A percentile compares a stretch with the other conserved stretches of the same genome.
These are phyloP conservation scores for Raphanus hybrid DNA, from an alignment of 441 rosid species.

Conservation along the genomic window DNA sequence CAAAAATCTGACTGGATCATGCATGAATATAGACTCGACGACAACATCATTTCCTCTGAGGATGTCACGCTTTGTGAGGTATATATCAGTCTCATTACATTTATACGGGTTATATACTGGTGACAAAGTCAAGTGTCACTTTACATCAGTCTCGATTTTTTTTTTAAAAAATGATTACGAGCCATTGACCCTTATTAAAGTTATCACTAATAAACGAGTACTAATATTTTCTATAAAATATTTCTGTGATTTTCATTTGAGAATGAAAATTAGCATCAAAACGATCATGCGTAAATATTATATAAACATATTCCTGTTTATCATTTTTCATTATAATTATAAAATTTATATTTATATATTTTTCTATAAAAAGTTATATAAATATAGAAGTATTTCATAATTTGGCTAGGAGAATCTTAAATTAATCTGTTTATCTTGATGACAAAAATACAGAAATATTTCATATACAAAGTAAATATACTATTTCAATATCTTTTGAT, in stretches of 20 bases:
- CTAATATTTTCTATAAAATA: background rate
- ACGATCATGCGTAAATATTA: too few species aligned
- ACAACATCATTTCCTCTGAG: conserved; percentile 37
- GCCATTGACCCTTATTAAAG: conserved; percentile 25
- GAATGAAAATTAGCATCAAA: background rate
- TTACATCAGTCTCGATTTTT: conserved; percentile 10
- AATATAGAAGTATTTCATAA: too few species aligned
- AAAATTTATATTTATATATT: background rate
- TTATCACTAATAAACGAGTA: background rate
- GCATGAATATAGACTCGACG: conserved; percentile 79
- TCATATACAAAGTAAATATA: background rate
- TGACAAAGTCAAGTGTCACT: background rate
- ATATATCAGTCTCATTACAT: conserved; percentile 7
- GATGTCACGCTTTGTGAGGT: conserved; percentile 52
- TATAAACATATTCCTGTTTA: background rate
- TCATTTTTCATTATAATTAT: background rate
- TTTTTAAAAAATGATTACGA: background rate
- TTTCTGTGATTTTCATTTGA: background rate
- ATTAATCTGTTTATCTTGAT: too few species aligned
- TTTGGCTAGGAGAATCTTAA: too few species aligned
- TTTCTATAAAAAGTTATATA: too few species aligned
- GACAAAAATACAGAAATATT: background rate
- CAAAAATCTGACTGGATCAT: conserved; percentile 80
- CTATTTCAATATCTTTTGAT: background rate
- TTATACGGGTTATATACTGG: background rate